Base-by-base conservation (phyloP, 805 yeast species). In the Grigorovia jiainica region DNA sequence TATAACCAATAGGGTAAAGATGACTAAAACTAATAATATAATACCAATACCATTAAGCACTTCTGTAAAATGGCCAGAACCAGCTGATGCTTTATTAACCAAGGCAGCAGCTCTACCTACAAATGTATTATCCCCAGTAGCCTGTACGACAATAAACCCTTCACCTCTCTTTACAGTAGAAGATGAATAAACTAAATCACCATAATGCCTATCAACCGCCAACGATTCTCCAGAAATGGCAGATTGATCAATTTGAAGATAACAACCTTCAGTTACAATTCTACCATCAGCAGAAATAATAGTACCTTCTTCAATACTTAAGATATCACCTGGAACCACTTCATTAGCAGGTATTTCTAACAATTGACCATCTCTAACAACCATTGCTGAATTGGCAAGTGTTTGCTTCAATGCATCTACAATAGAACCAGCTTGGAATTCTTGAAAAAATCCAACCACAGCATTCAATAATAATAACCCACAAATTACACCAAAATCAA, bases 1-100 rank as follows among this genome's bases (percentile, higher is more conserved):
- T 64, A 89, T 94, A 58, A 87, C 73, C 62, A 87, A 72, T 64
- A 87, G 78, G 48, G 97, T 87, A 47, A 79, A 68, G 65, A 87
- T 80, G 55, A 87, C 96, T 67, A 87, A 75, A 51, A 87, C 90
- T 67, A 89, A 76, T 64, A 87, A 76, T 59, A 84, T 79, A 59
- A 94, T 82, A 78, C 96, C 97, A 66, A 87, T 89, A 79, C 95
- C 95, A 80, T 87, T 87, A 71, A 89, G 77, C 50, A 87, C 95
- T 73, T 87, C 96, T 57, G 96, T 89, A 72, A 87, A 87, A 72
- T 87, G 97, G 78, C 97, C 96, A 55, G 76, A 66, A 63, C 95
- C 95, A 70, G 79, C 85, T 49, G 92, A 69, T 61, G 96, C 95
- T 75, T 84, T 81, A 84, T 84, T 84, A 54, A 87, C 96, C 64